Percentiles rank a stretch among this genome's conserved stretches.
These are phyloP conservation scores for Claviceps paspali DNA, from an alignment of 2,329 filamentous ascomycete species.

Conservation along the genomic window DNA sequence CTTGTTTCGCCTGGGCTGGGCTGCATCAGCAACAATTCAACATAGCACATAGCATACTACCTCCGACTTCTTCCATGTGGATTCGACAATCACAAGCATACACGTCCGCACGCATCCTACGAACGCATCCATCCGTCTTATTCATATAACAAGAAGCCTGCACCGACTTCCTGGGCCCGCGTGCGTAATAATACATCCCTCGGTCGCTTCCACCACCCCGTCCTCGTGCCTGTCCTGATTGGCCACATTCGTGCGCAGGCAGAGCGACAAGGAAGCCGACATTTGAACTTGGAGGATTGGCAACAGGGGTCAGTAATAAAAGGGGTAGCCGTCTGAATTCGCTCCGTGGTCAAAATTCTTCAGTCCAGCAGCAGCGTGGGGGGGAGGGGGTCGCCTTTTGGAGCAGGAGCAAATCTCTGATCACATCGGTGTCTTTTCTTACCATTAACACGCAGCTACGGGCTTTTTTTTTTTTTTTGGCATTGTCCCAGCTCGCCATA, in stretches of 20 bases:
- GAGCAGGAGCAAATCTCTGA: background rate
- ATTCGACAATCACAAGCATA: too few relatives aligned
- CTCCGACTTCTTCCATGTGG: too few relatives aligned
- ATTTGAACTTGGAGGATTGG: background rate
- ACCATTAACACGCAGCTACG: background rate
- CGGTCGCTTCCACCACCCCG: background rate
- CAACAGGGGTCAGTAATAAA: background rate
- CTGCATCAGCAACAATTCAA: too few relatives aligned
- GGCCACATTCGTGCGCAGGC: background rate
- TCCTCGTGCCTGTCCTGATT: conserved; percentile 1
- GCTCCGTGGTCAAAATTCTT: background rate
- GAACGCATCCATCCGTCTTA: too few relatives aligned
- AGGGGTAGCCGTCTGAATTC: too few relatives aligned
- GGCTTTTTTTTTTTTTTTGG: background rate
- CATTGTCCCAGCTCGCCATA: too few relatives aligned
- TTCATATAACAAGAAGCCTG: too few relatives aligned
- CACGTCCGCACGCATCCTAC: too few relatives aligned
- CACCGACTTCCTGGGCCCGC: too few relatives aligned
- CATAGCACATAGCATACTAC: too few relatives aligned
- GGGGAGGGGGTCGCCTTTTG: background rate
- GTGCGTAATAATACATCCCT: background rate
- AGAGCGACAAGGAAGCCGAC: background rate
- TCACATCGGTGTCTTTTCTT: background rate
- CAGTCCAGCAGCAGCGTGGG: background rate
- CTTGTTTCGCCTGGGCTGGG: too few relatives aligned